A percentile compares a stretch with the other conserved stretches of the same genome.
phyloP scores from a whole-genome alignment of 768 basidiomycete species.

The Mycena chlorophos region DNA sequence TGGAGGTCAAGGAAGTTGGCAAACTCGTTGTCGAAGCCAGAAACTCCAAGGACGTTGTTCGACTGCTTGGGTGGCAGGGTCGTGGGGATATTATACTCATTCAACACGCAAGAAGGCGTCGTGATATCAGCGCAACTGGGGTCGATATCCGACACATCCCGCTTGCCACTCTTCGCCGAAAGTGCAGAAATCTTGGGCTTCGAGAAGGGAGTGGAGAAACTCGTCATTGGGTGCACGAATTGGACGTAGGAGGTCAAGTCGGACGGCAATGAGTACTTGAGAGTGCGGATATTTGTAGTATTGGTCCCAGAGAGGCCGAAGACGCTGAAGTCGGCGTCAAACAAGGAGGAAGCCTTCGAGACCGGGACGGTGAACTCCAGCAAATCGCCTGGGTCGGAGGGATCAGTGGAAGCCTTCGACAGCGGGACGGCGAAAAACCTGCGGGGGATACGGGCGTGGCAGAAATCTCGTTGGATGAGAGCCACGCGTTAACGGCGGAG shows the following conservation, averaged over 20 bases:
- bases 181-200: slow-evolving; percentile 1
- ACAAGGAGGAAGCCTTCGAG: slow-evolving; percentile 32
- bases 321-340: slow-evolving; percentile 27
- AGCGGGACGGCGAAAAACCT: slow-evolving; percentile 4
- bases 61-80: slow-evolving; percentile 27
- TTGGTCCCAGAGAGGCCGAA: slow-evolving; percentile 33
- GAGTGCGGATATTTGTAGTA: slow-evolving; percentile 37
- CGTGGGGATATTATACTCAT: slow-evolving; percentile 35
- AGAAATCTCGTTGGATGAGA: slow-evolving; percentile 1
- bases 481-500: slow-evolving; percentile 7
- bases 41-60: slow-evolving; percentile 32
- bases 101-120: slow-evolving; percentile 24
- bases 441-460: not conserved
- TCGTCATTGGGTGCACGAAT: slow-evolving; percentile 34
- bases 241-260: not conserved
- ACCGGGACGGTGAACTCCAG: slow-evolving; percentile 31
- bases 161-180: slow-evolving; percentile 1
- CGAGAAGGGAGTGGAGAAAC: slow-evolving; percentile 23
- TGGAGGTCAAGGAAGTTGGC: slow-evolving; percentile 20
- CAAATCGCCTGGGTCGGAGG: slow-evolving; percentile 30
- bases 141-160: slow-evolving; percentile 10
- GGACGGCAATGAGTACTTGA: slow-evolving; percentile 10
- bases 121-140: slow-evolving; percentile 11
- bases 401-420: slow-evolving; percentile 1
- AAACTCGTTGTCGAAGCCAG: slow-evolving; percentile 27